Conservation (phyloP, 768 basidiomycete species). For the Lactifluus piperatus region DNA sequence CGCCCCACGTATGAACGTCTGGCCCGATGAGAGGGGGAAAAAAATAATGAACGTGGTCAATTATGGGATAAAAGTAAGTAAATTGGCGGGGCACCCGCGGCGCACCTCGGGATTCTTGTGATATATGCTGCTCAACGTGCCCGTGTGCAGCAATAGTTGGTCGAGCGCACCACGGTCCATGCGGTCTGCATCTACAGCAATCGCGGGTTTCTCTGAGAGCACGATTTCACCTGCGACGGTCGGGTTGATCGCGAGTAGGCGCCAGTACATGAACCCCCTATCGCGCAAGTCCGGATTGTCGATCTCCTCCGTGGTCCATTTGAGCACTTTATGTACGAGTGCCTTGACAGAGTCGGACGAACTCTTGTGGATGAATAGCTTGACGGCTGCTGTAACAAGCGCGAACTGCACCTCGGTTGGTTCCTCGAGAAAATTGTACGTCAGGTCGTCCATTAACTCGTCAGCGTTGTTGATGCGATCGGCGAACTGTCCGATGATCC, state of each 20-base stretch:
- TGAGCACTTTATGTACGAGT: constrained; percentile 89
- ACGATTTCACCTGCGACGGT: constrained; percentile 84
- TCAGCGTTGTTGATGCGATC: constrained; percentile 93
- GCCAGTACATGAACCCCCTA: constrained; percentile 99
- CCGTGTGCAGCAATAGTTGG: constrained; percentile 88
- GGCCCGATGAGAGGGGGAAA: constrained; percentile 31
- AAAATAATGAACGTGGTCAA: constrained; percentile 1
- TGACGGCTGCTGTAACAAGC: constrained; percentile 88
- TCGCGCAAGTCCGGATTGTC: constrained; percentile 98
- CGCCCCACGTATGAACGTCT: constrained; percentile 87
- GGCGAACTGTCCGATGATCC: constrained; percentile 96
- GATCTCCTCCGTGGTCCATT: constrained; percentile 95
- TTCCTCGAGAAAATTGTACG: constrained; percentile 1
- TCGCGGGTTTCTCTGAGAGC: constrained; percentile 86
- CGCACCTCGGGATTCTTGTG: constrained; percentile 93
- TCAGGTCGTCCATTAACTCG: constrained; percentile 78
- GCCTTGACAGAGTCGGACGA: constrained; percentile 78
- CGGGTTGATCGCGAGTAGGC: constrained; percentile 89
- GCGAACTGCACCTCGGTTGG: constrained; percentile 81
- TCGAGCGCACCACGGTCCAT: constrained; percentile 97
- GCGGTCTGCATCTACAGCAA: constrained; percentile 95
- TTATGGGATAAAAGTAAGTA: too few species aligned
- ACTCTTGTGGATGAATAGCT: constrained; percentile 88
- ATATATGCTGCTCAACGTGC: constrained; percentile 90
- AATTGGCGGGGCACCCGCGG: too few species aligned